Percentiles rank a stretch among this genome's conserved stretches.
These are phyloP conservation scores for Xylaria hypoxylon DNA, from an alignment of 2,329 filamentous ascomycete species.

Conservation along the genomic window DNA sequence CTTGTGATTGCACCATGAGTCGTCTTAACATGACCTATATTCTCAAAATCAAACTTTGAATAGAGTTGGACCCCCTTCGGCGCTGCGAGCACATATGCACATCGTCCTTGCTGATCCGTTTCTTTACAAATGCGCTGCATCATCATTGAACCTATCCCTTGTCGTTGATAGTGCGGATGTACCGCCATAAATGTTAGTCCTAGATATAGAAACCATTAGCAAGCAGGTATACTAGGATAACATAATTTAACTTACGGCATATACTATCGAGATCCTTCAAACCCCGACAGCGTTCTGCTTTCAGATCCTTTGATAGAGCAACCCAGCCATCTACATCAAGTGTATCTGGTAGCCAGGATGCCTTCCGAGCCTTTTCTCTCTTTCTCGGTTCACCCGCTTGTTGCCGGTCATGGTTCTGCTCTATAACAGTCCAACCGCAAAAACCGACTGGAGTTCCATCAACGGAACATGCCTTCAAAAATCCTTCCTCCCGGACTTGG, in stretches of 20 bases:
- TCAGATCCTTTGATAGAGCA: slow-evolving; percentile 34
- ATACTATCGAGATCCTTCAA: slow-evolving; percentile 36
- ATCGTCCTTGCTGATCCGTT: slow-evolving; percentile 38
- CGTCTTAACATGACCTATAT: slow-evolving; percentile 39
- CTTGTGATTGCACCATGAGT: slow-evolving; percentile 38
- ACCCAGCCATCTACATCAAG: slow-evolving; percentile 36
- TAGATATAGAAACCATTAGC: slow-evolving; percentile 33
- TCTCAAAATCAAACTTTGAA: slow-evolving; percentile 40
- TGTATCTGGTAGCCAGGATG: slow-evolving; percentile 31
- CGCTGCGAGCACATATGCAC: slow-evolving; percentile 41
- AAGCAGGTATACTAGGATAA: slow-evolving; percentile 31
- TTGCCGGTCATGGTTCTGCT: slow-evolving; percentile 28
- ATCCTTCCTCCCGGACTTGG: slow-evolving; percentile 28
- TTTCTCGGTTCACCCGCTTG: slow-evolving; percentile 28
- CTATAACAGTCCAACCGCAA: slow-evolving; percentile 40
- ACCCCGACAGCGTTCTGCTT: slow-evolving; percentile 32
- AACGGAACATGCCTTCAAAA: slow-evolving; percentile 37
- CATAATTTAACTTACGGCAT: slow-evolving; percentile 36
- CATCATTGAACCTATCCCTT: slow-evolving; percentile 41
- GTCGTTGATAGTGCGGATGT: slow-evolving; percentile 37
- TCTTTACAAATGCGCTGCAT: slow-evolving; percentile 40
- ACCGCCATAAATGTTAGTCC: slow-evolving; percentile 40
- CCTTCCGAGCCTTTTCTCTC: slow-evolving; percentile 30
- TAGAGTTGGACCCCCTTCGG: slow-evolving; percentile 39
- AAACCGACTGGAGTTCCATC: slow-evolving; percentile 37